These are phyloP conservation scores for Quercus rubra DNA, from an alignment of 306 rosid genomes.

Conservation along the genomic window DNA sequence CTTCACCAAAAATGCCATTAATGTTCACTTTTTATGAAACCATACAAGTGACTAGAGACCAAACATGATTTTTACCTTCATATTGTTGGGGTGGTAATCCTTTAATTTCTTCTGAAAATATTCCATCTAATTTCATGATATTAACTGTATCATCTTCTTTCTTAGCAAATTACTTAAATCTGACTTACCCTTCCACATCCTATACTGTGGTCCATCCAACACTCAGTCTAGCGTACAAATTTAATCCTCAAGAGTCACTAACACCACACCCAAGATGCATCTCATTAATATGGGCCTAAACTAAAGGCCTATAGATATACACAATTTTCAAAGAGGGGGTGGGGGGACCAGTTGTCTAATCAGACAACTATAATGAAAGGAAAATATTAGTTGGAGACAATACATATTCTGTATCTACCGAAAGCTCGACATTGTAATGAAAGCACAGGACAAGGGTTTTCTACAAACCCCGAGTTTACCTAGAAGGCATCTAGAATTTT, in stretches of 20 bases:
- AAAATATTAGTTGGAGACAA: not conserved
- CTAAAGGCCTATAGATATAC: not conserved
- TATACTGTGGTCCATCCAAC: conserved; percentile 35
- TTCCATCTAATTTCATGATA: conserved; percentile 21
- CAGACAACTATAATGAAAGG: not conserved
- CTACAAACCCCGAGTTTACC: not conserved
- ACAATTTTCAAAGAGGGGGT: conserved; percentile 1
- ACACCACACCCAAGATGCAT: not conserved
- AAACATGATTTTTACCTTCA: conserved; percentile 2
- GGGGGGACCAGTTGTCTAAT: not conserved
- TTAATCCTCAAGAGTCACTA: conserved; percentile 1
- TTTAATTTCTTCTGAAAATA: not conserved
- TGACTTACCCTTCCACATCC: conserved; percentile 11
- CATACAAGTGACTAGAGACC: not conserved
- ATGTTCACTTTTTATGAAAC: not conserved
- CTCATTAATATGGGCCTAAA: not conserved
- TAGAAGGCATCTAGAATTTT: not conserved
- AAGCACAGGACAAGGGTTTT: not conserved
- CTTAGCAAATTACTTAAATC: not conserved
- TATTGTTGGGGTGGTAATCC: not conserved
- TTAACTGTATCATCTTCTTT: conserved; percentile 10
- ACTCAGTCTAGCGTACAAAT: not conserved
- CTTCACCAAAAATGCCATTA: not conserved
- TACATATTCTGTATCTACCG: not conserved
- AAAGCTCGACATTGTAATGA: not conserved